Base-by-base conservation (phyloP, 2,329 filamentous ascomycete genomes). In the Aspergillus sp. region DNA sequence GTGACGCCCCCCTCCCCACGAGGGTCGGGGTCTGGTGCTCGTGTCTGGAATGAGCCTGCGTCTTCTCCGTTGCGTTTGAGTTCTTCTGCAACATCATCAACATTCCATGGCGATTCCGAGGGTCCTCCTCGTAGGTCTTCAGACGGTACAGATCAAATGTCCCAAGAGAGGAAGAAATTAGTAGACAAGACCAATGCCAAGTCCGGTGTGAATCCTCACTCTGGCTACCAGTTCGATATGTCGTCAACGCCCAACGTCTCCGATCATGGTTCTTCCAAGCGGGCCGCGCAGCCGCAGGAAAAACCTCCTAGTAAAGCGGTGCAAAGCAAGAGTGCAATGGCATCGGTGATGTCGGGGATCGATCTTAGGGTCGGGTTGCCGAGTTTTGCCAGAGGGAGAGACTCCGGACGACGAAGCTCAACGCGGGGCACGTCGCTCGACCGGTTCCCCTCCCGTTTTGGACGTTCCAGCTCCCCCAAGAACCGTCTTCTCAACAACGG, bases 401-500 rank as follows among this genome's bases (percentile, higher is more conserved):
- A 63, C 12, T 52, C 59, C 26, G 65, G 66, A 33, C 64, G 67
- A 33, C 68, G 69, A 43, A 65, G 61, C 44, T 66, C 69, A 26
- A 57, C 66, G 27, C 59, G 62, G 30, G 68, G 68, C 51, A 66
- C 45, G 48, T 67, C 52, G 50, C 61, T 50, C 54, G 72, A 64
- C 51, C 58, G 50, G 45, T 61, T 63, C 44, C 58, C 61, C 37
- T 51, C 53, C 37, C 48, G 39, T 29, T 41, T 55, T 43, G 57
- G 47, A 45, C 66, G 59, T 35, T 64, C 67, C 4, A 49, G 52
- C 31, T 66, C 67, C 5, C 64, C 68, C 6, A 51, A 30, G 66
- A 72, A 54, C 70, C 72, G 59, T 62, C 72, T 48, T 48, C 66
- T 77, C 37, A 75, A 76, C 36, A 61, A 71, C n/a, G 76, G 71